Percentiles rank a stretch among this genome's conserved stretches.
phyloP scores from a whole-genome alignment of 192 early-diverging fungal species.

The Gamsiella multidivaricata region DNA sequence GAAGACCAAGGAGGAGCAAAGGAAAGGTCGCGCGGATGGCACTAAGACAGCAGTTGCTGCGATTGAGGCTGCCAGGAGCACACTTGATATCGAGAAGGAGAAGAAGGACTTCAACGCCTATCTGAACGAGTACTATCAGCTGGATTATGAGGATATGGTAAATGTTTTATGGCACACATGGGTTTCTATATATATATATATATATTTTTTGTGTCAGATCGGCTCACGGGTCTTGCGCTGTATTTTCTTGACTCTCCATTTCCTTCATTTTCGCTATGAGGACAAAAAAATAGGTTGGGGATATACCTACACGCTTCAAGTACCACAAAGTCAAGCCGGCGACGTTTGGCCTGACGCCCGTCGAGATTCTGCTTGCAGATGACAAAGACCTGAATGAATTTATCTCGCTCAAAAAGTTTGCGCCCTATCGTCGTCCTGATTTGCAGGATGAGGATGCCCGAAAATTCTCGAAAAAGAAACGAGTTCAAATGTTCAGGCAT shows the following conservation, averaged over 20 bases:
- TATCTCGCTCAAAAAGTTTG: conserved; percentile 87
- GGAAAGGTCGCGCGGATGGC: conserved; percentile 25
- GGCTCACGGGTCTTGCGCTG: too few species aligned
- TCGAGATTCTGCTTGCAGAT: conserved; percentile 92
- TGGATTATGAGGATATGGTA: conserved; percentile 95
- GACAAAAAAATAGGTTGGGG: too few species aligned
- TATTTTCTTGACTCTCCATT: too few species aligned
- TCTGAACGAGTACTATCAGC: conserved; percentile 91
- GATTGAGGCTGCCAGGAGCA: conserved; percentile 27
- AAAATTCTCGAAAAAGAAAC: conserved; percentile 68
- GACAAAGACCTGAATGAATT: conserved; percentile 88
- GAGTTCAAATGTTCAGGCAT: conserved; percentile 56
- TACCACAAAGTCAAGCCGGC: conserved; percentile 87
- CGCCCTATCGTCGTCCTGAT: conserved; percentile 72
- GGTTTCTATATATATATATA: too few species aligned
- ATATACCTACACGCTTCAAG: conserved; percentile 89
- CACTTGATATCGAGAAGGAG: conserved; percentile 40
- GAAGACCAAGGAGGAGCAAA: conserved; percentile 58
- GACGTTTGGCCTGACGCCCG: conserved; percentile 80
- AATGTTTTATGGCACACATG: too few species aligned
- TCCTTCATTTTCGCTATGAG: too few species aligned
- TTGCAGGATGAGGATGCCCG: conserved; percentile 44
- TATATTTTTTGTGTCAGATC: too few species aligned
- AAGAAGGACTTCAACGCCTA: conserved; percentile 71
- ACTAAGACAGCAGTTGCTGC: conserved; percentile 24